Conservation (phyloP, 805 yeast species). For the Kodamaea nitidulidarum region DNA sequence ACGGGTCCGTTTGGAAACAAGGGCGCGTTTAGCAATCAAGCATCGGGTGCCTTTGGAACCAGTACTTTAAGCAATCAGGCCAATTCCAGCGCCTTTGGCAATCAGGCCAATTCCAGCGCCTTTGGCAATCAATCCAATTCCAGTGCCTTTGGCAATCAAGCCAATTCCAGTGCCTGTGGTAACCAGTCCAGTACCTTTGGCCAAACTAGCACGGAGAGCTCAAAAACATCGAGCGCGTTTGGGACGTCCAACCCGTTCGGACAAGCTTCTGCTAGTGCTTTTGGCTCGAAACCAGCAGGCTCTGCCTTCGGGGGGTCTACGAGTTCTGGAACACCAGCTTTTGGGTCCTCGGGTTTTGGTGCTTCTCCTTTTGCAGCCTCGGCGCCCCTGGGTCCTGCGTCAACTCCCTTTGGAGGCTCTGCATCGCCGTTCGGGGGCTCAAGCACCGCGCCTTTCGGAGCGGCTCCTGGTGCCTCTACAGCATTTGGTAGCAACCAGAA, state of each 20-base stretch:
- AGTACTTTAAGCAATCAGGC: not conserved
- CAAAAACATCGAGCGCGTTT: not conserved
- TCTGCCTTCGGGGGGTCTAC: not conserved
- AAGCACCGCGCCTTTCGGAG: too few relatives aligned
- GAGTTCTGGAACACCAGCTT: constrained; percentile 6
- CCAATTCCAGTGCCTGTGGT: not conserved
- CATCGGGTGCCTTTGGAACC: not conserved
- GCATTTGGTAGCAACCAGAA: too few relatives aligned
- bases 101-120: constrained; percentile 2
- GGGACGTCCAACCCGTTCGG: constrained; percentile 8
- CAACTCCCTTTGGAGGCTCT: constrained; percentile 15
- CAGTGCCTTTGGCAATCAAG: constrained; percentile 8
- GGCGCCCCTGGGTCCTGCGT: not conserved
- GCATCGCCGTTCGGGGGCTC: constrained; percentile 1
- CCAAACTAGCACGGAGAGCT: not conserved
- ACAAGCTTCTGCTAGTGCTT: not conserved
- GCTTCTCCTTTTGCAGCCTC: constrained; percentile 8
- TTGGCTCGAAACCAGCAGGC: not conserved
- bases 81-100: constrained; percentile 6
- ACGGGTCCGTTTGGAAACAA: not conserved
- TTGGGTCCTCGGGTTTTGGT: constrained; percentile 4
- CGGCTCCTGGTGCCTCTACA: too few relatives aligned
- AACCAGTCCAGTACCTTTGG: constrained; percentile 7
- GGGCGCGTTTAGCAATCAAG: not conserved
- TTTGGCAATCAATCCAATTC: too few relatives aligned